Base-by-base conservation (phyloP, 2,329 filamentous ascomycete species). In the Trichoderma lentiforme region DNA sequence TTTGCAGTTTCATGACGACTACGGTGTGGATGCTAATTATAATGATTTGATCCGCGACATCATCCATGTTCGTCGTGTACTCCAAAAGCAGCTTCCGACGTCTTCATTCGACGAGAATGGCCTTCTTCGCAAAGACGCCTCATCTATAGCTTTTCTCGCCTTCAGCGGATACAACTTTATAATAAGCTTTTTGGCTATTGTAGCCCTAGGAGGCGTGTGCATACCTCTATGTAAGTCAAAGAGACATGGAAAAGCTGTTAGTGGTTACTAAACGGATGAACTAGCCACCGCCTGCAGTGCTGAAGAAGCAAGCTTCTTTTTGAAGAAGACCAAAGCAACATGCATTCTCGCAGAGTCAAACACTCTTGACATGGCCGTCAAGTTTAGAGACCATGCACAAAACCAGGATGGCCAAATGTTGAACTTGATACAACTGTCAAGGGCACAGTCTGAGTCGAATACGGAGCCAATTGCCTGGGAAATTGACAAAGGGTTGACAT, bases 101-200 rank as follows among this genome's bases (percentile, higher is more conserved):
- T 43, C 60, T 28, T 62, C 60, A 6, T 62, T 62, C 21, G 21
- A 62, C 8, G 34, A 15, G 11, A 18, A 7, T 11, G 60, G 60
- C 5, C 39, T 21, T 18, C 60, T 62, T 6, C 21, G 15, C 3
- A 26, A 43, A 14, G 21, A 28, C 7, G 12, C 24, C 7, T 26
- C n/a, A 15, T 62, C 34, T 6, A 62, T 62, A 15, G 60, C 34
- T 2, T 62, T 62, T n/a, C 34, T 62, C 7, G 60, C 60, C 2
- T 28, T 39, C 1, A 73, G 73, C 3, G 76, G 76, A 2, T 77
- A 77, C 56, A 73, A 75, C 32, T 77, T 76, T 28, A 30, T 75
- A 8, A 73, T 76, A 1, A 74, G 73, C 3, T 77, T 76, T 51
- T 76, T 76, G 24, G 73, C 75, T 8, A 67, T 74, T 24, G 71